Base-by-base conservation (phyloP, 2,329 filamentous ascomycete species). In the Trichophyton mentagrophytes region DNA sequence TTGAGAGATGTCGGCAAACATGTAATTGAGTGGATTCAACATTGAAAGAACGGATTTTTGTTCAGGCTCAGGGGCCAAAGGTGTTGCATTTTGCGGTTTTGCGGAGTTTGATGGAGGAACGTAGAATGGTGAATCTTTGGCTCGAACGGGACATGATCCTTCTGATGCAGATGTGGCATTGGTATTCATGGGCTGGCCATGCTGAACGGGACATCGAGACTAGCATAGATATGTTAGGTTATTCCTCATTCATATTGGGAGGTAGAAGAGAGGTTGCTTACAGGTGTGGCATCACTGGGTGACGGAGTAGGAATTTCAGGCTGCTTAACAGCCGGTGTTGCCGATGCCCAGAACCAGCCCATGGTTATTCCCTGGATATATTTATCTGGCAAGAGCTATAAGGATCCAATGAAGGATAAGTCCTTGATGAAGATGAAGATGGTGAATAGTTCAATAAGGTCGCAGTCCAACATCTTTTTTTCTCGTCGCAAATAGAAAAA, bases 1-100 rank as follows among this genome's bases (percentile, higher is more conserved):
- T 76, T 97, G 92, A 5, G 91, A 92, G 53, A 97, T 80, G 64
- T 87, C 84, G 46, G 83, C 80, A 73, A 95, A 95, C 92, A 99
- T 99, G 79, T 92, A 96, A 78, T 99, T 99, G 59, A 99, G 80
- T 3, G 86, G 86, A 68, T 89, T 89, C 49, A 88, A 76, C 67
- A 82, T 85, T n/a, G 84, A 84, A 61, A 85, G 76, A 44, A 81
- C 80, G 0, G 83, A 82, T 47, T 75, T 68, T 42, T 67, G 72
- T 38, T 66, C 68, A 57, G 66, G 67, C 58, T 68, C 69, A 62
- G 68, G 67, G 64, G 64, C 69, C 17, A 40, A 36, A 20, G 53
- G 36, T 67, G 66, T 69, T 69, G 61, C 67, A 64, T 60, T 68
- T 62, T 68, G 70, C n/a, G 70, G 63, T 60, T 67, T 63, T 66